These are phyloP conservation scores for Fusarium subtropicale DNA, from an alignment of 2,329 filamentous ascomycete species.

Conservation along the genomic window DNA sequence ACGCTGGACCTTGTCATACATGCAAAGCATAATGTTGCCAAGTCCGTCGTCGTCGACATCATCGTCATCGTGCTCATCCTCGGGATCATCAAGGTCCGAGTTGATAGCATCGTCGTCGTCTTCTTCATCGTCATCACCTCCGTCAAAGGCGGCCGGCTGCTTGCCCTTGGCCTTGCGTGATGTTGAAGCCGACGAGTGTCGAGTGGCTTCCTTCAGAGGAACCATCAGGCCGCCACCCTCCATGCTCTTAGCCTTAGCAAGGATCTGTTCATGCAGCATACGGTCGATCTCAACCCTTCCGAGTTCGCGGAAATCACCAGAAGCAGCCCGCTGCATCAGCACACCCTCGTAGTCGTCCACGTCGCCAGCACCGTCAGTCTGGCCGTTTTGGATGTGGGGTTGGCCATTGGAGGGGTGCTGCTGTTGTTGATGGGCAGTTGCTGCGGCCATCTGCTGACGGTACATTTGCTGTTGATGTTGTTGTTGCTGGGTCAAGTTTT, in stretches of 20 bases:
- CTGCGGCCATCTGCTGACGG: conserved; percentile 47
- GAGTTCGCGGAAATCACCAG: conserved; percentile 66
- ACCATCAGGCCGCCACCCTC: conserved; percentile 83
- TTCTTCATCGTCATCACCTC: conserved; percentile 66
- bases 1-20: conserved; percentile 98
- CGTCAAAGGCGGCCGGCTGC: conserved; percentile 68
- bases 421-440: conserved; percentile 49
- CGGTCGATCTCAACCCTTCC: conserved; percentile 74
- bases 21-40: conserved; percentile 95
- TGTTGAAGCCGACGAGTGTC: conserved; percentile 41
- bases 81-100: conserved; percentile 94
- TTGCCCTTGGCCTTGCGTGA: conserved; percentile 45
- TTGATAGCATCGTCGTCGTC: conserved; percentile 97
- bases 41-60: conserved; percentile 88
- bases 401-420: conserved; percentile 51
- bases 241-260: conserved; percentile 73
- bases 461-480: conserved; percentile 52
- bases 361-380: conserved; percentile 81
- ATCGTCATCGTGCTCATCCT: conserved; percentile 85
- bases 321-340: conserved; percentile 66
- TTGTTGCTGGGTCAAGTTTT: conserved; percentile 47
- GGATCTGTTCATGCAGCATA: conserved; percentile 75
- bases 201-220: conserved; percentile 69
- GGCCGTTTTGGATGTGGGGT: conserved; percentile 54
- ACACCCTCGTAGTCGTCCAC: conserved; percentile 69